A percentile compares a stretch with the other conserved stretches of the same genome.
Evolutionary conservation across 805 yeast genomes (phyloP).

Genomic region (Pichia insulana): DNA sequence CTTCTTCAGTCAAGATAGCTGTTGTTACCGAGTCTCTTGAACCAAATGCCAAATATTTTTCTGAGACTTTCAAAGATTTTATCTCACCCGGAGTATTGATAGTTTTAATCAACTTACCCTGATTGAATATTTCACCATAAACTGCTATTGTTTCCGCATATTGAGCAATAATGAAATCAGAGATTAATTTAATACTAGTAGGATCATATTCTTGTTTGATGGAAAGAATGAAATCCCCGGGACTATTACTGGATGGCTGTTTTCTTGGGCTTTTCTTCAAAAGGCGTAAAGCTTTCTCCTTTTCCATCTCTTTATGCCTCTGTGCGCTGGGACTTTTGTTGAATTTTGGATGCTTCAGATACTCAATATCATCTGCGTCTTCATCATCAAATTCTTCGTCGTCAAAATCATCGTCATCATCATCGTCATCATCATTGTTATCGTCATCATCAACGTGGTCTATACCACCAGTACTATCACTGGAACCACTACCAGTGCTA

Average conservation of each 20-base stretch:
- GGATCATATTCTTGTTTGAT: not conserved
- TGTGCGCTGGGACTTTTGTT: not conserved
- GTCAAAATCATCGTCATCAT: constrained; percentile 14
- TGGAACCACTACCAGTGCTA: too few relatives aligned
- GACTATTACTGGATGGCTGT: not conserved
- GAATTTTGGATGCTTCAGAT: not conserved
- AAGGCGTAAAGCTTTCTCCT: constrained; percentile 2
- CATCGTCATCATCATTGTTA: constrained; percentile 4
- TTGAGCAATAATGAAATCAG: constrained; percentile 13
- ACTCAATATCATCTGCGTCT: constrained; percentile 4
- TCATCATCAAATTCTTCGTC: constrained; percentile 16
- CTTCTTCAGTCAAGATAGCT: constrained; percentile 3
- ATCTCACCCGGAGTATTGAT: constrained; percentile 5
- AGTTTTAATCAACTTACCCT: not conserved
- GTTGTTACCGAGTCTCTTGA: constrained; percentile 12
- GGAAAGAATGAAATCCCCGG: not conserved
- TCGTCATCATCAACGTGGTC: constrained; percentile 8
- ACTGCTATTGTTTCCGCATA: constrained; percentile 13
- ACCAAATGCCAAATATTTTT: constrained; percentile 12
- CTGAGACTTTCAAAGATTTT: constrained; percentile 14
- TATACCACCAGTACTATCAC: constrained; percentile 1
- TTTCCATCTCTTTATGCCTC: constrained; percentile 1
- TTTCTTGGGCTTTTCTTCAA: constrained; percentile 1
- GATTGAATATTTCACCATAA: constrained; percentile 13
- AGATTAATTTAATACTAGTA: constrained; percentile 9